Base-by-base conservation (phyloP, 2,329 filamentous ascomycete genomes). In the Aureobasidium sp. region DNA sequence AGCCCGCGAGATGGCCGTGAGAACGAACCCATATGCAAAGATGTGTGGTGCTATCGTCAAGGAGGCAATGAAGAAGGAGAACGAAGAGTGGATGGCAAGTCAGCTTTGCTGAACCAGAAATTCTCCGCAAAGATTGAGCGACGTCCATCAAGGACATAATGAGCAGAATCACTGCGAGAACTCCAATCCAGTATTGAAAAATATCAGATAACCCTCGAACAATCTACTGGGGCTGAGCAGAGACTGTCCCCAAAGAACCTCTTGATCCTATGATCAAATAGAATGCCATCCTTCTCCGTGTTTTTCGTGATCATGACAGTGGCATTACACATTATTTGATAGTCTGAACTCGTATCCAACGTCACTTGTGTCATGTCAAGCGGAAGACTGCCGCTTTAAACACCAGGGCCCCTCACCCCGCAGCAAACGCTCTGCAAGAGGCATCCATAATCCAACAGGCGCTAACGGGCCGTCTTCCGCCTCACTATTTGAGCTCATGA, bases 11-110 rank as follows among this genome's bases (percentile, higher is more conserved):
- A 74, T 86, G 74, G 81, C 82, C 15, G 82, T 85, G 17, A 76
- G 80, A 70, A 84, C 82, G 52, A 86, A 86, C 73, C 83, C 83
- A 34, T 84, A 85, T 72, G 82, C 82, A 36, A 85, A 84, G 73
- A 79, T 85, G 74, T 85, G 83, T 71, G 83, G 83, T 5, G 81
- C 77, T 1, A 85, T 86, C 70, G 83, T 86, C 12, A 81, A 80
- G 73, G 81, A 85, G 71, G 83, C 83, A 15, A 74, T 85, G 73
- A 78, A 72, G 67, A 81, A 82, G 70, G 83, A 85, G 72, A 74
- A 79, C 59, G 75, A 71, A 44, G 71, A 73, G 50, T 59, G 56
- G 56, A 59, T 32, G n/a, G 44, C 56, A 17, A 12, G n/a, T 15
- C 56, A 59, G 32, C 32, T 41, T 37, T 59, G 32, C 37, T 59